Evolutionary conservation across 805 yeast genomes (phyloP).

Genomic region (Maudiozyma turicensis): DNA sequence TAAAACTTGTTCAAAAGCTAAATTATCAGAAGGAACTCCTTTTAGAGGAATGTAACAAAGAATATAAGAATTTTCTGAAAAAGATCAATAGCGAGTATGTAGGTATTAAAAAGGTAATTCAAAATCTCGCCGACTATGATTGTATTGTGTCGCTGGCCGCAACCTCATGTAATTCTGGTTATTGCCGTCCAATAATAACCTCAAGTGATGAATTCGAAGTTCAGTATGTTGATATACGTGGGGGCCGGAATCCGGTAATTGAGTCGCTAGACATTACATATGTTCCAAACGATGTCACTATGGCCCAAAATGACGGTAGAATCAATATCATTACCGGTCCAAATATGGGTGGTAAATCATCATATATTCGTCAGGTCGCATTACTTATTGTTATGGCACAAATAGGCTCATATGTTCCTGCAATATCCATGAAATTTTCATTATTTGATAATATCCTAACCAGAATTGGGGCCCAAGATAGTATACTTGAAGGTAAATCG

Average conservation of each 20-base stretch:
- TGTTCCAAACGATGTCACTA: constrained; percentile 56
- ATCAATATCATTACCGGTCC: constrained; percentile 56
- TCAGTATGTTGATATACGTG: constrained; percentile 40
- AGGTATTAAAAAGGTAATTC: constrained; percentile 35
- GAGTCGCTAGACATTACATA: constrained; percentile 41
- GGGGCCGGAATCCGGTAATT: constrained; percentile 60
- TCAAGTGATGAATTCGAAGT: constrained; percentile 19
- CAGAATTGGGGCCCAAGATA: constrained; percentile 78
- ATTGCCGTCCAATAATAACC: constrained; percentile 42
- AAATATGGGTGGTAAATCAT: constrained; percentile 57
- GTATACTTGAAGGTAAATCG: constrained; percentile 63
- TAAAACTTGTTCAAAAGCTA: constrained; percentile 40
- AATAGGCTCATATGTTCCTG: constrained; percentile 45
- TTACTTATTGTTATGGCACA: constrained; percentile 44
- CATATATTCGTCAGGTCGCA: constrained; percentile 44
- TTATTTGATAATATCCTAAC: constrained; percentile 51
- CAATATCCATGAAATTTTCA: constrained; percentile 46
- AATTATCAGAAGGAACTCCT: constrained; percentile 52
- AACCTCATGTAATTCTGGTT: constrained; percentile 40
- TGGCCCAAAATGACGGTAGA: constrained; percentile 40
- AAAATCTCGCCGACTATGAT: constrained; percentile 48
- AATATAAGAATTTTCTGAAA: constrained; percentile 28
- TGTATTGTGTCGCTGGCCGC: constrained; percentile 58
- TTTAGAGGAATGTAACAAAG: constrained; percentile 16
- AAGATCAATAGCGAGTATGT: constrained; percentile 33